Evolutionary conservation across 2,329 filamentous ascomycete species (phyloP), one percentile per base, ranked within the genome.

Genomic region (Sordariomycetes sp.): DNA sequence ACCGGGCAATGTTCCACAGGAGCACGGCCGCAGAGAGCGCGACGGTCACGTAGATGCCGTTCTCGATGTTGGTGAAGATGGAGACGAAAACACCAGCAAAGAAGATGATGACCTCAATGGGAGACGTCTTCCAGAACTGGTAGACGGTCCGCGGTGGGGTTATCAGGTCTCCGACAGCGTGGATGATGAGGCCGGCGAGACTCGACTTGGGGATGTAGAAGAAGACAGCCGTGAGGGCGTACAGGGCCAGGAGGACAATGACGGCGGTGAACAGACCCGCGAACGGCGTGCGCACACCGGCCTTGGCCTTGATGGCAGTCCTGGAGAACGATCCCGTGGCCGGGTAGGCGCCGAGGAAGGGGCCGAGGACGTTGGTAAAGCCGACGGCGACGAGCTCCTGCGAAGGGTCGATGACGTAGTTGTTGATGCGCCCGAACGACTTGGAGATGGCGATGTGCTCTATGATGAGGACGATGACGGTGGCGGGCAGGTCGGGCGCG

Each of bases 391-490:
- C 89, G 73, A 99, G 82, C 70, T 99, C 93, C 70, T 99, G 93
- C 0, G 93, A 97, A 0, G 94, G 92, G 65, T 97, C 86, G 69
- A 99, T 97, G 18, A 84, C 87, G 72, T 99, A 99, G 74, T 96
- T 96, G 76, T 97, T 97, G 65, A 97, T 83, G 60, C 93, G 83
- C 11, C 94, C 94, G 64, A 99, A 97, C 0, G 93, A 97, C 71
- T 97, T 99, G 20, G 92, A 90, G 62, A 97, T 97, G 54, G 93
- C 91, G 65, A 97, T 96, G 69, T 97, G 93, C 72, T 97, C 94
- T 61, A 97, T 95, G 40, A 97, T 79, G 59, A 97, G 79, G n/a
- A 99, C 92, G 63, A 97, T 96, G 57, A 97, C 86, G 0, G 88
- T 87, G 8, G 89, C 88, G 0, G 94, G 94, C 3, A 97, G 76